Conservation (phyloP, 257 asterid genomes). For the Solanum pennellii region DNA sequence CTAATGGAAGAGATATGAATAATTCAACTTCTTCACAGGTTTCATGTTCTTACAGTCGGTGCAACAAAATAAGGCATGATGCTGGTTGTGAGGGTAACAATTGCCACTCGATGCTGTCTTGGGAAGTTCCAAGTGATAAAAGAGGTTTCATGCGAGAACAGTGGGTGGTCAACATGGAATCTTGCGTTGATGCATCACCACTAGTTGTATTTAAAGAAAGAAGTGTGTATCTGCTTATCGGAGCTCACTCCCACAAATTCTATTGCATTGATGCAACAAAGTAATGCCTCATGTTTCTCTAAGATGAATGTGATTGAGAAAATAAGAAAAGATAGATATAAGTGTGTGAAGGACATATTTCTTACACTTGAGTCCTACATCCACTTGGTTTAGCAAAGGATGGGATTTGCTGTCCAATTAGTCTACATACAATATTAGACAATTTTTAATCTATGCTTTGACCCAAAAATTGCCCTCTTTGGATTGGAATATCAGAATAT, state of each 20-base stretch:
- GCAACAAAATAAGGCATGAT: conserved; percentile 56
- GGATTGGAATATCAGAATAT: background rate
- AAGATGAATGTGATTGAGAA: background rate
- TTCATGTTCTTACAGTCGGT: conserved; percentile 63
- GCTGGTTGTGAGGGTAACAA: conserved; percentile 29
- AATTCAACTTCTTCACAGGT: conserved; percentile 16
- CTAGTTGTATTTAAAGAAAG: conserved; percentile 56
- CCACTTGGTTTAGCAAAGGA: background rate
- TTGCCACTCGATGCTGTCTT: conserved; percentile 19
- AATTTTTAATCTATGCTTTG: background rate
- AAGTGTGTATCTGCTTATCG: conserved; percentile 49
- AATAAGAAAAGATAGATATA: background rate
- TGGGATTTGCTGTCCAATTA: background rate
- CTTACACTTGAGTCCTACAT: background rate
- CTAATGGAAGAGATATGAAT: conserved; percentile 10
- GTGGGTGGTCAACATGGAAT: conserved; percentile 68
- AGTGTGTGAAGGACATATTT: background rate
- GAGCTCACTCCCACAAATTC: conserved; percentile 84
- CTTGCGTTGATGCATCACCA: conserved; percentile 98
- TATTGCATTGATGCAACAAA: conserved; percentile 60
- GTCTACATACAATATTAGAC: background rate
- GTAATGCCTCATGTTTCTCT: conserved; percentile 16
- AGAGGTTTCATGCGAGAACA: conserved; percentile 36
- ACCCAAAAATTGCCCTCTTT: background rate
- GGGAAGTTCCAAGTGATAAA: conserved; percentile 27